Evolutionary conservation across 73 alveolate species (phyloP).

Genomic region (Stentor roeselii): DNA sequence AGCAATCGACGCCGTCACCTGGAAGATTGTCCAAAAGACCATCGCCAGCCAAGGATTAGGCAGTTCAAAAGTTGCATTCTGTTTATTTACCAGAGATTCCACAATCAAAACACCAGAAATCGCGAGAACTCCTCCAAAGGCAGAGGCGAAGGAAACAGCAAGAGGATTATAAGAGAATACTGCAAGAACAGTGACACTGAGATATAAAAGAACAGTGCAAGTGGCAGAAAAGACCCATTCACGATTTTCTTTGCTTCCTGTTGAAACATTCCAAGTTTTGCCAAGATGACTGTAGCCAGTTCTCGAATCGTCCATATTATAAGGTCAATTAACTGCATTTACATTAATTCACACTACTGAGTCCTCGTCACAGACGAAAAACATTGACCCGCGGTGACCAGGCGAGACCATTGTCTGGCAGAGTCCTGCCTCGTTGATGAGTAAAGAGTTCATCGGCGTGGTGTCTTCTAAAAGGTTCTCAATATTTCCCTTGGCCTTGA

Average conservation of each 20-base stretch:
- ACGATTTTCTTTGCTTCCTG: background rate
- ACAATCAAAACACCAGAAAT: background rate
- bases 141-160: background rate
- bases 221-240: background rate
- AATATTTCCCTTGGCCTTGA: background rate
- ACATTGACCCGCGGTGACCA: background rate
- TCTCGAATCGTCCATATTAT: no score
- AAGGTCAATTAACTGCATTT: no score
- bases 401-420: background rate
- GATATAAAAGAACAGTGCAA: background rate
- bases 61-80: no score
- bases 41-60: background rate
- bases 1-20: background rate
- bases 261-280: no score
- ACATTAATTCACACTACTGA: no score
- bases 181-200: background rate
- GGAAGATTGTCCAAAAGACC: background rate
- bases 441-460: background rate
- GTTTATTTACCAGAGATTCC: background rate
- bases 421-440: background rate
- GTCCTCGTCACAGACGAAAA: background rate
- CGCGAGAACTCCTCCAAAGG: background rate
- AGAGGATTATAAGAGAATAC: background rate
- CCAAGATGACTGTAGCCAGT: no score
- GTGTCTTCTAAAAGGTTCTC: background rate